Conservation (phyloP, 1,139 yeast genomes). For the Saccharomycopsis crataegensis region DNA sequence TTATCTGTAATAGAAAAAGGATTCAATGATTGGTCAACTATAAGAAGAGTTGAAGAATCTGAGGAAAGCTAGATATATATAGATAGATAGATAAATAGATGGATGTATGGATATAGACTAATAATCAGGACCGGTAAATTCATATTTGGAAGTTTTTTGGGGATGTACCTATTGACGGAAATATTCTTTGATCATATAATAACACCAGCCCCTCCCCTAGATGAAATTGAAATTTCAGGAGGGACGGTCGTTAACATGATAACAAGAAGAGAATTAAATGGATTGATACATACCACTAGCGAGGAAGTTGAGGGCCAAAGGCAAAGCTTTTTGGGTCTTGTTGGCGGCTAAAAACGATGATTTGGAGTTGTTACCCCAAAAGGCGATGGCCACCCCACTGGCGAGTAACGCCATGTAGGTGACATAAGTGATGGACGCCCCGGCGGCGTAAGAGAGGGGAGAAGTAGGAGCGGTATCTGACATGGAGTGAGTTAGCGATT, state of each 20-base stretch:
- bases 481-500: not conserved
- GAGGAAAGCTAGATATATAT: too few relatives aligned
- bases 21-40: conserved; percentile 35
- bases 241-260: not conserved
- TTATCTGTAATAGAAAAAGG: conserved; percentile 7
- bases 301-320: conserved; percentile 74
- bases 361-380: conserved; percentile 39
- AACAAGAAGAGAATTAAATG: not conserved
- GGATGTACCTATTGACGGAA: not conserved
- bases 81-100: too few relatives aligned
- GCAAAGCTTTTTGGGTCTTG: conserved; percentile 74
- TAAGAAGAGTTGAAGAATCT: conserved; percentile 70
- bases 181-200: not conserved
- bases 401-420: conserved; percentile 62
- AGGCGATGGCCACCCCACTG: conserved; percentile 53
- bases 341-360: conserved; percentile 61
- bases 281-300: conserved; percentile 68
- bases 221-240: not conserved
- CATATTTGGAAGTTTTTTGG: too few relatives aligned
- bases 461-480: conserved; percentile 1
- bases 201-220: not conserved
- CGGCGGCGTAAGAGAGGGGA: conserved; percentile 38
- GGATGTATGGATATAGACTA: too few relatives aligned
- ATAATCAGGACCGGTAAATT: too few relatives aligned
- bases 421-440: conserved; percentile 72